Evolutionary conservation across 768 basidiomycete genomes (phyloP).

Genomic region (Xerocomellus intermedius): DNA sequence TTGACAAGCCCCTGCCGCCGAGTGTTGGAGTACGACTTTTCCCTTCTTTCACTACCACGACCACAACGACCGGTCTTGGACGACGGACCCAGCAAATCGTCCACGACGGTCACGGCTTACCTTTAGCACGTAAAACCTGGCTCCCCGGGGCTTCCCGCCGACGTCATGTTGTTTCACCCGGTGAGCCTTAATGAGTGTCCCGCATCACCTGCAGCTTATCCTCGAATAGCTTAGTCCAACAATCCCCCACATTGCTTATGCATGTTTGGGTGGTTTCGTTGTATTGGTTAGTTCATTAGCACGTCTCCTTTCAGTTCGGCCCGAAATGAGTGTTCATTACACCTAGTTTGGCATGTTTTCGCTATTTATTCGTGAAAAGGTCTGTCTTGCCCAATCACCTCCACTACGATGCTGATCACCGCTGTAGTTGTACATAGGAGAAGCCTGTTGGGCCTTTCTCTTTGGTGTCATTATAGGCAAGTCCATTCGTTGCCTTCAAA

Average conservation of each 20-base stretch:
- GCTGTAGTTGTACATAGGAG: conserved; percentile 81
- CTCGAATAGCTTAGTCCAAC: conserved; percentile 43
- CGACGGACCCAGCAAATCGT: neutral
- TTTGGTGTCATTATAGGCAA: conserved; percentile 88
- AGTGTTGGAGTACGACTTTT: neutral
- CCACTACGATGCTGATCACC: conserved; percentile 5
- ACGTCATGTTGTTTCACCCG: conserved; percentile 50
- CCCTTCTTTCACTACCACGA: neutral
- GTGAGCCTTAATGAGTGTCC: conserved; percentile 33
- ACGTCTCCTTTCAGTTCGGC: neutral
- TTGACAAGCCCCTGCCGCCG: conserved; percentile 8
- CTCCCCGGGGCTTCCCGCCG: conserved; percentile 2
- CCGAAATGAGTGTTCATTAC: neutral
- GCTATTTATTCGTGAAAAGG: conserved; percentile 84
- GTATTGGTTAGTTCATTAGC: conserved; percentile 53
- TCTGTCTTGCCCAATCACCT: conserved; percentile 27
- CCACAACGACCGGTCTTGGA: neutral
- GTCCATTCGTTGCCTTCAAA: conserved; percentile 17
- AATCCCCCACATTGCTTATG: conserved; percentile 73
- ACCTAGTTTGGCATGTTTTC: conserved; percentile 92
- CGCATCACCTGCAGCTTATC: neutral
- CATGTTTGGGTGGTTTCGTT: conserved; percentile 78
- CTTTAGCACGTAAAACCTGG: neutral
- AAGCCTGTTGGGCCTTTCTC: conserved; percentile 93
- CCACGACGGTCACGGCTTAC: conserved; percentile 4